These are phyloP conservation scores for Gentiana straminea DNA, from an alignment of 257 asterid genomes.

Conservation along the genomic window DNA sequence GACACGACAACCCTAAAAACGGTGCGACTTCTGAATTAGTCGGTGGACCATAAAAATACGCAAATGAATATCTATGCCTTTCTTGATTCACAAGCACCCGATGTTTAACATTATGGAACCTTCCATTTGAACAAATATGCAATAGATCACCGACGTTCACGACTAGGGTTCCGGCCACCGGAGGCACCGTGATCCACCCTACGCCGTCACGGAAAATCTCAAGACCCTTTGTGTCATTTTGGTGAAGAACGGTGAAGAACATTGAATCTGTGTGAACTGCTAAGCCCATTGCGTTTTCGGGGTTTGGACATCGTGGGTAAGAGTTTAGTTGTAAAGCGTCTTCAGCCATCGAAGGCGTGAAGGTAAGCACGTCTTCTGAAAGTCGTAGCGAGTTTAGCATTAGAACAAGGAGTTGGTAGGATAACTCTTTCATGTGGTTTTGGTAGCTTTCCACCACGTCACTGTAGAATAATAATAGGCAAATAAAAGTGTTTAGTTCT, in stretches of 20 bases:
- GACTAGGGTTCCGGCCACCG: slow-evolving; percentile 36
- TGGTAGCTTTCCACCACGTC: slow-evolving; percentile 60
- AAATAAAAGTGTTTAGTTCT: too few species aligned
- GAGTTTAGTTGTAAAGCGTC: slow-evolving; percentile 73
- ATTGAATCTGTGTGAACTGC: slow-evolving; percentile 78
- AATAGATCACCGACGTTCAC: slow-evolving; percentile 69
- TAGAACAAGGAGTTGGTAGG: slow-evolving; percentile 32
- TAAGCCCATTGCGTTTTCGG: slow-evolving; percentile 54
- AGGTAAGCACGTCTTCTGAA: slow-evolving; percentile 23
- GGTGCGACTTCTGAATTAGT: slow-evolving; percentile 38
- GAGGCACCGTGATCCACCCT: slow-evolving; percentile 47
- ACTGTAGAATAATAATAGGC: slow-evolving; percentile 14
- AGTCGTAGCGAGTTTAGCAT: slow-evolving; percentile 38
- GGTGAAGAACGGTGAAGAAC: slow-evolving; percentile 66
- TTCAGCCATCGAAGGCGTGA: slow-evolving; percentile 15
- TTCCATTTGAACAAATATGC: slow-evolving; percentile 55
- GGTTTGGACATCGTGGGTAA: slow-evolving; percentile 75
- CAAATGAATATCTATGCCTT: slow-evolving; percentile 41
- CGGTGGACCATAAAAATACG: slow-evolving; percentile 51
- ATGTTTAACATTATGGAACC: slow-evolving; percentile 33
- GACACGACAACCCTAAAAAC: slow-evolving; percentile 11
- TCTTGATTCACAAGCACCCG: slow-evolving; percentile 50
- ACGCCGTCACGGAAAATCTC: slow-evolving; percentile 35
- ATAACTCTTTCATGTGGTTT: slow-evolving; percentile 43
- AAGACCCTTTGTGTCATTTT: slow-evolving; percentile 51